Conservation (phyloP, 208 protist species). For the Acanthamoeba triangularis region DNA sequence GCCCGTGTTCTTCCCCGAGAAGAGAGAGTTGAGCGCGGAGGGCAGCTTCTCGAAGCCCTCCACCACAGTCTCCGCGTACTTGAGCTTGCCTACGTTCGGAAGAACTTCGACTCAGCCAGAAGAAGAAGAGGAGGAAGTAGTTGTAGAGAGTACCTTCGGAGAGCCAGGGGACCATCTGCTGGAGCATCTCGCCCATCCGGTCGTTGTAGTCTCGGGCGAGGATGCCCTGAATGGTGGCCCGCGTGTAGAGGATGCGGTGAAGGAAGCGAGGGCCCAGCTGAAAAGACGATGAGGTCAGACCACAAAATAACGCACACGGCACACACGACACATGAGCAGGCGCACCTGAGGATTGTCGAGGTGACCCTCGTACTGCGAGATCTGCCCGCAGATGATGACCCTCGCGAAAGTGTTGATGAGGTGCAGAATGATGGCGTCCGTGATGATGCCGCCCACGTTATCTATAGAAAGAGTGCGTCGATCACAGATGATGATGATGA, state of each 20-base stretch:
- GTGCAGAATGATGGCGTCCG: conserved; percentile 69
- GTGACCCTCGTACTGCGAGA: conserved; percentile 61
- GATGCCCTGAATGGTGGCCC: conserved; percentile 73
- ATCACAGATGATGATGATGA: not conserved
- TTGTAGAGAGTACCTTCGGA: conserved; percentile 24
- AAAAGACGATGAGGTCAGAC: not conserved
- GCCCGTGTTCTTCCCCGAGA: conserved; percentile 61
- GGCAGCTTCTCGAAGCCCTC: conserved; percentile 71
- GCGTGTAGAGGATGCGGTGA: conserved; percentile 55
- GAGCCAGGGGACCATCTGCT: conserved; percentile 30
- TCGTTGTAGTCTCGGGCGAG: conserved; percentile 16
- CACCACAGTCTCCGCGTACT: conserved; percentile 71
- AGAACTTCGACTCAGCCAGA: too few relatives aligned
- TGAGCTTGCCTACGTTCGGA: conserved; percentile 44
- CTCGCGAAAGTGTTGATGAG: conserved; percentile 70
- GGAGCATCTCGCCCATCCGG: conserved; percentile 62
- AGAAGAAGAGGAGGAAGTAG: not conserved
- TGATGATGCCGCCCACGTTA: conserved; percentile 88
- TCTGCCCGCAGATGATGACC: conserved; percentile 82
- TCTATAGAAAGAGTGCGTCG: conserved; percentile 31
- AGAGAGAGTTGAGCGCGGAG: conserved; percentile 33
- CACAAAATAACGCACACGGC: too few relatives aligned
- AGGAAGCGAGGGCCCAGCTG: conserved; percentile 56
- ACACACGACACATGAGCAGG: too few relatives aligned
- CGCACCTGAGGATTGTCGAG: conserved; percentile 40